Evolutionary conservation across 78 protist genomes (phyloP), one percentile per base, ranked within the genome.

Genomic region (Andalucia godoyi): DNA sequence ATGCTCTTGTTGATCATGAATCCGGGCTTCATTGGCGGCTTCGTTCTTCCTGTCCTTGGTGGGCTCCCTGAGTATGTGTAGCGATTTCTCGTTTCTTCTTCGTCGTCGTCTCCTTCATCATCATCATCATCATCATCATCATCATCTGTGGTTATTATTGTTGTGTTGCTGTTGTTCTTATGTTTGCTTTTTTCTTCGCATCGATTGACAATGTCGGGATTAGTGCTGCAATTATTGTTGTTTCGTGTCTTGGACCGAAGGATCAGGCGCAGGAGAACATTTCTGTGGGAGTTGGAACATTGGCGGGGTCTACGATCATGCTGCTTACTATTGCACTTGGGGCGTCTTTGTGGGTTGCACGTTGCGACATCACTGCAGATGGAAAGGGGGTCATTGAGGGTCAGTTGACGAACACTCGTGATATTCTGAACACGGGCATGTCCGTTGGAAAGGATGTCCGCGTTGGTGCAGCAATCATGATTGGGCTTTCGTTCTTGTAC

Each of bases 41-140:
- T 65, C 10, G 51, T 73, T 9, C 53, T 73, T 2, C 79, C 79
- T 2, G 17, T 73, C n/a, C 57, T 73, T 4, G 79, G 79, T 13
- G 79, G 61, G 1, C 25, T 73, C 27, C 79, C 79, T 2, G 79
- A 73, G n/a, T n/a, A n/a, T n/a, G n/a, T n/a, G n/a, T n/a, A n/a
- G n/a, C n/a, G n/a, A n/a, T n/a, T n/a, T n/a, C n/a, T n/a, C 25
- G 9, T 7, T 9, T 40, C 62, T n/a, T n/a, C n/a, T n/a, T n/a
- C n/a, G n/a, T n/a, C n/a, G n/a, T n/a, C n/a, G n/a, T n/a, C n/a
- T n/a, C n/a, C n/a, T n/a, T n/a, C n/a, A n/a, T n/a, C n/a, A n/a
- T n/a, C n/a, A n/a, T n/a, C n/a, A n/a, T n/a, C 21, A 66, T 66
- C 29, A 47, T 46, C 50, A n/a, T 46, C 21, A 21, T 46, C n/a